phyloP scores from a whole-genome alignment of 768 basidiomycete species.

The Cystobasidiopsis lactophilus region DNA sequence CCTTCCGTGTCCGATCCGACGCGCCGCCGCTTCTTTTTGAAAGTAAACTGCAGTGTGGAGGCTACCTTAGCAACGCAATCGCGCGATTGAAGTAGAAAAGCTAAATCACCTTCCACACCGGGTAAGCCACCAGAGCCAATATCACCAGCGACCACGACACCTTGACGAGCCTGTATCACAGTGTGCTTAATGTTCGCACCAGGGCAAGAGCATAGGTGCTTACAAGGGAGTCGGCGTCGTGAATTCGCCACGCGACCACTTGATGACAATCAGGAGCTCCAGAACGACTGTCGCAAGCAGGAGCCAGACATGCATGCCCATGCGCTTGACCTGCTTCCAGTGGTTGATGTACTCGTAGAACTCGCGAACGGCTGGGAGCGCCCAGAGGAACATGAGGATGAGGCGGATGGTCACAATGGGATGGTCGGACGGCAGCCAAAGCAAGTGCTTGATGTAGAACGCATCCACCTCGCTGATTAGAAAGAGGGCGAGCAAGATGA shows the following conservation, averaged over 20 bases:
- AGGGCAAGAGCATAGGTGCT: background rate
- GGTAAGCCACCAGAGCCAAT: too few relatives aligned
- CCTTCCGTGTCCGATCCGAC: too few relatives aligned
- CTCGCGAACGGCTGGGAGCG: slow-evolving; percentile 50
- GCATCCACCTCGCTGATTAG: background rate
- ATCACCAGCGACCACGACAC: too few relatives aligned
- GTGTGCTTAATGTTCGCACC: too few relatives aligned
- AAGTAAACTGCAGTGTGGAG: too few relatives aligned
- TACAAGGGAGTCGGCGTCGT: slow-evolving; percentile 11
- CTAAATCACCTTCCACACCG: too few relatives aligned
- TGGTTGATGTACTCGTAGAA: slow-evolving; percentile 34
- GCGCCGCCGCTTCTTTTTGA: too few relatives aligned
- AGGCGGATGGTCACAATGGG: slow-evolving; percentile 55
- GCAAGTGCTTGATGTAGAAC: slow-evolving; percentile 3
- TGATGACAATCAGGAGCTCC: slow-evolving; percentile 54
- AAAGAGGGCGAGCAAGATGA: background rate
- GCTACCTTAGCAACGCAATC: too few relatives aligned
- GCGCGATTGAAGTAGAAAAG: too few relatives aligned
- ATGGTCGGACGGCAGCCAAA: slow-evolving; percentile 34
- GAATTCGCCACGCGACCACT: slow-evolving; percentile 60
- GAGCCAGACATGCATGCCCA: slow-evolving; percentile 78
- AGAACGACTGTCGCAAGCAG: slow-evolving; percentile 65
- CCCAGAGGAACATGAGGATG: slow-evolving; percentile 58
- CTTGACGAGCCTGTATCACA: too few relatives aligned
- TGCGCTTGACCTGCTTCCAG: slow-evolving; percentile 49